Evolutionary conservation across 2,329 filamentous ascomycete genomes (phyloP), one percentile per base, ranked within the genome.

Genomic region (Neofusicoccum kwambonambiense): DNA sequence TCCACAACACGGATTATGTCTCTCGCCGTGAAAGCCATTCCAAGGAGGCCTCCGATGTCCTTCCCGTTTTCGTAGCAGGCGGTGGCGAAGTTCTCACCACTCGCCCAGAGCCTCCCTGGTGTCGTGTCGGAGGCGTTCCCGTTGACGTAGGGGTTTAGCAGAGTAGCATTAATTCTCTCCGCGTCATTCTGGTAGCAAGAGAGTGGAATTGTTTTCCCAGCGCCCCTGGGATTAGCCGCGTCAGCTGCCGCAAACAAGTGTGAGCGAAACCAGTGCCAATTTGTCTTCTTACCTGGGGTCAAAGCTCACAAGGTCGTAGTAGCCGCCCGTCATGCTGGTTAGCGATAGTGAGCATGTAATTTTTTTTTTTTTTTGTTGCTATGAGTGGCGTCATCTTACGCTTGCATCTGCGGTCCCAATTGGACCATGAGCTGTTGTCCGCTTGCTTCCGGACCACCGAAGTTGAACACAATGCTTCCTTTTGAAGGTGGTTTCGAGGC

Each of bases 1-100:
- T 84, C 81, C 0, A 79, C 78, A 58, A 84, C 77, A 4, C 69
- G 63, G 64, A 82, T 77, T 67, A 83, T 72, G 64, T 84, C 82
- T 39, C 81, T 70, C 0, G 76, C 82, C 0, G 76, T 74, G 66
- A 80, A 83, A 0, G 78, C 77, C 0, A 80, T 83, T 9, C 82
- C 79, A 3, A 83, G 68, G 7, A 79, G 68, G 4, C 62, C 60
- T 1, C 75, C 80, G 0, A 70, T 78, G 2, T 76, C 68, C 15
- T 75, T 67, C 15, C 52, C 42, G 27, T 56, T 39, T 4, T 62
- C 51, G 13, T 62, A 41, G 50, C 68, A 69, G 11, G 39, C 44
- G 15, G 44, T 35, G 27, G 67, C 67, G 8, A 65, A 35, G 12
- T 66, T 57, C 64, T 56, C 9, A 31, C 35, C 31, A 15, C 63